phyloP scores from a whole-genome alignment of 2,329 filamentous ascomycete species.

The Diaporthe amygdali region DNA sequence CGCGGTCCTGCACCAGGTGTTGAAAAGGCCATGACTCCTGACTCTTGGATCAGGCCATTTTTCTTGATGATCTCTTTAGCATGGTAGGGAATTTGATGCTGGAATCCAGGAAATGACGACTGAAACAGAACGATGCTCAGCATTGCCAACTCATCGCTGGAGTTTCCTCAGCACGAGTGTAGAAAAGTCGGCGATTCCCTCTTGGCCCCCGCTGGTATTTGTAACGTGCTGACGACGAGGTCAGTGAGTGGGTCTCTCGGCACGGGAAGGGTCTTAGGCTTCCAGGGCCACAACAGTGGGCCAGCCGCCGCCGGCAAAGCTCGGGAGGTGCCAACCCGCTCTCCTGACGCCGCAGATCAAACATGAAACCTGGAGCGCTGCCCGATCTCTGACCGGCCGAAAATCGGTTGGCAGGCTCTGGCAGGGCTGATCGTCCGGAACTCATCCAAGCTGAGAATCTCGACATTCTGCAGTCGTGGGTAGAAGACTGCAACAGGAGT shows the following conservation, averaged over 20 bases:
- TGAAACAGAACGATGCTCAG: not conserved
- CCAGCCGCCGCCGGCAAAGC: not conserved
- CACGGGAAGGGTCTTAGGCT: not conserved
- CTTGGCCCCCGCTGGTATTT: not conserved
- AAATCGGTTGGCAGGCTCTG: not conserved
- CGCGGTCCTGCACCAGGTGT: not conserved
- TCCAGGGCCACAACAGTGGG: not conserved
- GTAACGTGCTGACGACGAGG: not conserved
- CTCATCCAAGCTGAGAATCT: not conserved
- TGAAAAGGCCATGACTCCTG: not conserved
- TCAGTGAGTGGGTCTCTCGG: not conserved
- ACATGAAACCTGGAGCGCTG: conserved; percentile 13
- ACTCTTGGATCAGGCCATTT: not conserved
- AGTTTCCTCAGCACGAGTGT: too few relatives aligned
- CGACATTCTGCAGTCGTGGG: not conserved
- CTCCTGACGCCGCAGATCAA: conserved; percentile 24
- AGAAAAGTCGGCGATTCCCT: not conserved
- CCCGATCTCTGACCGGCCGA: conserved; percentile 5
- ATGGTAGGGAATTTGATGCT: not conserved
- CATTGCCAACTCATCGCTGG: not conserved
- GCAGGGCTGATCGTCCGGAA: conserved; percentile 3
- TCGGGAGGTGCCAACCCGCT: conserved; percentile 10
- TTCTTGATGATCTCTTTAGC: not conserved
- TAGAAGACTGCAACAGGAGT: not conserved
- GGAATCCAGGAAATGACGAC: not conserved